Evolutionary conservation across 345 rosid genomes (phyloP).

Genomic region (Balakata baccata): DNA sequence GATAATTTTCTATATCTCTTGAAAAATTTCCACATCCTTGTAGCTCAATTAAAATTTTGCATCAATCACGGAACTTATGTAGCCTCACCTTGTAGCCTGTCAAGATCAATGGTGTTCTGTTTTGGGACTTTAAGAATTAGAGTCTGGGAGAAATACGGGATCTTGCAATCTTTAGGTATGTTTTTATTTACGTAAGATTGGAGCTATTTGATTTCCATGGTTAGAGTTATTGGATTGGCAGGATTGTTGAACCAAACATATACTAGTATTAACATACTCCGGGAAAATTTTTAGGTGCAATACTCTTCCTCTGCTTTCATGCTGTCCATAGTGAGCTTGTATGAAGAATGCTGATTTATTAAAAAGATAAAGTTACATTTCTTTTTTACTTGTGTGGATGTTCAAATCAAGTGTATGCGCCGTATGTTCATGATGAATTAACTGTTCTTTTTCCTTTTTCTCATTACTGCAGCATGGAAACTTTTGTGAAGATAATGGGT

Average conservation of each 20-base stretch:
- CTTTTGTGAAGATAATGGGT: conserved; percentile 28
- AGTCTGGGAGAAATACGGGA: neutral
- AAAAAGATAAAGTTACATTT: too few relatives aligned
- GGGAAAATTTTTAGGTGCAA: neutral
- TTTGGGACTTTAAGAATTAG: neutral
- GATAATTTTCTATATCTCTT: too few relatives aligned
- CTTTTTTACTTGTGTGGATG: too few relatives aligned
- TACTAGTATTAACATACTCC: too few relatives aligned
- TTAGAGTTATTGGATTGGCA: too few relatives aligned
- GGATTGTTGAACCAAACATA: too few relatives aligned
- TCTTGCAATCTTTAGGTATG: neutral
- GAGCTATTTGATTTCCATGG: neutral
- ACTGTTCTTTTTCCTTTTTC: neutral
- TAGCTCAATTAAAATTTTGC: too few relatives aligned
- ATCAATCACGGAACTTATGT: neutral
- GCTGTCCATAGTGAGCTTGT: too few relatives aligned
- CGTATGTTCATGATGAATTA: neutral
- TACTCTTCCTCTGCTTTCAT: neutral
- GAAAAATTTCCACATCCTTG: too few relatives aligned
- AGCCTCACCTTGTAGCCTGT: neutral
- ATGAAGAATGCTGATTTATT: too few relatives aligned
- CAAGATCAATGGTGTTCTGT: too few relatives aligned
- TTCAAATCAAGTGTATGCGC: too few relatives aligned
- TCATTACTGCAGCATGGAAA: conserved; percentile 22
- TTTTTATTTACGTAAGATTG: neutral